These are phyloP conservation scores for Blastocystis hominis DNA, from an alignment of 352 stramenopile species.

Conservation along the genomic window DNA sequence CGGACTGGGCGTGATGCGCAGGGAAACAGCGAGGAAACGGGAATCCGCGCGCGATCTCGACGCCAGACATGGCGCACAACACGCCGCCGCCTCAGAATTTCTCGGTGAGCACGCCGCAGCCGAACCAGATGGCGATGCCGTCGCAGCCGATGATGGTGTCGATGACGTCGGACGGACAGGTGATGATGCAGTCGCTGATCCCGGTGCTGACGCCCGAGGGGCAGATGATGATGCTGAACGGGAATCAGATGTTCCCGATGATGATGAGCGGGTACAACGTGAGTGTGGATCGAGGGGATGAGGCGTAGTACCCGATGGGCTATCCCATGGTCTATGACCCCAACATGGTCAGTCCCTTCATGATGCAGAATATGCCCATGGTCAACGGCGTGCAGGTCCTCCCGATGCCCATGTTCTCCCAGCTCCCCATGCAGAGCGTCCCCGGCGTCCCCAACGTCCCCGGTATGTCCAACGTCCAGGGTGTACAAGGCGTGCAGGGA, in stretches of 20 bases:
- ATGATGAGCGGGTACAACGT: constrained; percentile 10
- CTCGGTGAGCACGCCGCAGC: not conserved
- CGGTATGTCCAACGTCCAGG: too few relatives aligned
- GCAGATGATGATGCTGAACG: constrained; percentile 7
- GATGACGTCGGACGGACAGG: not conserved
- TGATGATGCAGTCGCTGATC: not conserved
- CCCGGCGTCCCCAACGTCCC: not conserved
- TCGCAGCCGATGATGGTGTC: constrained; percentile 25
- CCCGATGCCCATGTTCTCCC: too few relatives aligned
- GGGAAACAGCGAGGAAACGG: not conserved
- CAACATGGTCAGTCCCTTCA: not conserved
- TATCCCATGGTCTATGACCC: not conserved
- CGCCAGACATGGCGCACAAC: not conserved
- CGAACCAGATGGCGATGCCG: not conserved
- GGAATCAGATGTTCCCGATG: not conserved
- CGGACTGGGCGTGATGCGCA: too few relatives aligned
- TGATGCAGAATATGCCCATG: not conserved
- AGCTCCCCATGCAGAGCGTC: not conserved
- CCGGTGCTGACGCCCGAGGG: not conserved
- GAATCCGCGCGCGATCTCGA: not conserved
- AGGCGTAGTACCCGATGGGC: not conserved
- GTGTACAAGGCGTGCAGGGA: too few relatives aligned
- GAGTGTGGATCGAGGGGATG: not conserved
- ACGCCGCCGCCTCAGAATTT: not conserved
- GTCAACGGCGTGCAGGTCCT: not conserved